Evolutionary conservation across 352 stramenopile species (phyloP), one percentile per base, ranked within the genome.

Genomic region (Pythium graminicola): DNA sequence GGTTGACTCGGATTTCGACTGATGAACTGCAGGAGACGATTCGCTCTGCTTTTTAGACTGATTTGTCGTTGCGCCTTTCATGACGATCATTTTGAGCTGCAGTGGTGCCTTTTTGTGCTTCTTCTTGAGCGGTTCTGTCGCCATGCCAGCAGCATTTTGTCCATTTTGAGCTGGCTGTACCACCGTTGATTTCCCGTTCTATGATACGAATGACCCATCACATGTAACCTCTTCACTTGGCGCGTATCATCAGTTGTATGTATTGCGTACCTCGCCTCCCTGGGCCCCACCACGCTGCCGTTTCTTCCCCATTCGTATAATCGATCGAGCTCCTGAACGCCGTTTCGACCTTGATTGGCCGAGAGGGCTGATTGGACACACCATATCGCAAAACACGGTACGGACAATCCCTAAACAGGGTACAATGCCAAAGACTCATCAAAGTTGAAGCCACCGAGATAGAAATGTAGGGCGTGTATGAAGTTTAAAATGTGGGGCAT

Each of bases 41-140:
- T 33, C n/a, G 10, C 29, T 43, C 17, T 59, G 38, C 44, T 59
- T 67, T n/a, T 22, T 26, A 22, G 45, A 57, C 9, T 51, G 61
- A 8, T 14, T 16, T 33, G 73, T 75, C 28, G 50, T 60, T 38
- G 57, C 20, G 1, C 58, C 61, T 27, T 66, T 49, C 47, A 56
- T 41, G 20, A 20, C 48, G 17, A 68, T 68, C 48, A 68, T 45
- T 20, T 68, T 68, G 11, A 68, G 60, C 45, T 68, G 60, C 28
- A 68, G 44, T 10, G 51, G 51, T 14, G 54, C 44, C 47, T 62
- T 65, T 44, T 69, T 65, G 35, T 65, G 54, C 56, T 65, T 65
- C 32, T 65, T 65, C 27, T 33, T 58, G 29, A 22, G 17, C 26
- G 56, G 35, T 41, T 61, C 43, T 5, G 22, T 5, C 5, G 23